A percentile compares a stretch with the other conserved stretches of the same genome.
Evolutionary conservation across 2,329 filamentous ascomycete genomes (phyloP).

Genomic region (Penicillium corylophilum): DNA sequence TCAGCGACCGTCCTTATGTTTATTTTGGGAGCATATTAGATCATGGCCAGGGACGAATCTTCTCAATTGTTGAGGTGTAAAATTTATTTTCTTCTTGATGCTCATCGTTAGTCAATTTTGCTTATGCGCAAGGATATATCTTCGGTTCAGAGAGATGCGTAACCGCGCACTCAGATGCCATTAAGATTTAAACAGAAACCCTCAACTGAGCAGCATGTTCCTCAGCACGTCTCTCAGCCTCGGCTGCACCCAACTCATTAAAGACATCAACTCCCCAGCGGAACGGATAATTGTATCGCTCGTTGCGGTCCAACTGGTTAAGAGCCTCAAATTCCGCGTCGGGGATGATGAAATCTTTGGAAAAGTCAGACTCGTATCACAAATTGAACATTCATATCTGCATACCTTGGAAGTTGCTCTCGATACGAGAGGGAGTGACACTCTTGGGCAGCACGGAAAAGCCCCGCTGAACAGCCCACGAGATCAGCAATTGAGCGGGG

Average conservation of each 20-base stretch:
- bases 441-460: constrained; percentile 57
- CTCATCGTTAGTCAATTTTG: too few species aligned
- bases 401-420: constrained; percentile 48
- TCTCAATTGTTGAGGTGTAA: too few species aligned
- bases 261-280: constrained; percentile 42
- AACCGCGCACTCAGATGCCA: too few species aligned
- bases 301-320: constrained; percentile 36
- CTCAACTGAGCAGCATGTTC: constrained; percentile 28
- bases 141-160: too few species aligned
- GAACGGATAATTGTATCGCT: constrained; percentile 40
- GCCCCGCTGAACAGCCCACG: constrained; percentile 56
- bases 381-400: background rate
- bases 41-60: too few species aligned
- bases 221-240: constrained; percentile 31
- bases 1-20: too few species aligned
- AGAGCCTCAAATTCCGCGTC: constrained; percentile 35
- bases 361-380: background rate
- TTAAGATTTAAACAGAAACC: background rate
- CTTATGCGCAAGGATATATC: too few species aligned
- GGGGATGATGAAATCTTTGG: constrained; percentile 33
- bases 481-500: constrained; percentile 56
- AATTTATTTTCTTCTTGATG: too few species aligned
- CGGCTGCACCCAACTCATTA: constrained; percentile 35
- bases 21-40: too few species aligned
- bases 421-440: constrained; percentile 53